A percentile compares a stretch with the other conserved stretches of the same genome.
Evolutionary conservation across 345 rosid species (phyloP).

Genomic region (Eutrema heterophyllum): DNA sequence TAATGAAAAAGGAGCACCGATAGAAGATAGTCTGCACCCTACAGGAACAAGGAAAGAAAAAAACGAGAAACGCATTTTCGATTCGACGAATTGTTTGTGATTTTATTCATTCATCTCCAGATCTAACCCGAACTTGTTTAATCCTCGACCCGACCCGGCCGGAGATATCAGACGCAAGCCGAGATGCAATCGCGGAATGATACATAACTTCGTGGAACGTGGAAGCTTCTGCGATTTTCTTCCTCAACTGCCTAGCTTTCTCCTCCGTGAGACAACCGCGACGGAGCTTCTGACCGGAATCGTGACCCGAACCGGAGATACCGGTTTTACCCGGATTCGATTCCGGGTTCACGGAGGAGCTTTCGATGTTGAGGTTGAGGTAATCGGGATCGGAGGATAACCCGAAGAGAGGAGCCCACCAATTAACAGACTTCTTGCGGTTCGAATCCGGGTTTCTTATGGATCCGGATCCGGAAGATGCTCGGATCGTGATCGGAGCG

Average conservation of each 20-base stretch:
- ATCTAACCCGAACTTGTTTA: constrained; percentile 18
- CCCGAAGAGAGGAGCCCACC: constrained; percentile 75
- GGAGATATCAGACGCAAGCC: constrained; percentile 56
- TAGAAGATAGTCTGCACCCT: constrained; percentile 9
- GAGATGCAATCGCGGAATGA: constrained; percentile 71
- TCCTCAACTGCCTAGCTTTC: constrained; percentile 58
- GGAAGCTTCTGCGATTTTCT: constrained; percentile 44
- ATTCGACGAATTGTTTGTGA: background rate
- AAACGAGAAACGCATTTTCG: background rate
- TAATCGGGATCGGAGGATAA: constrained; percentile 60
- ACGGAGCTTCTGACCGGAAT: constrained; percentile 29
- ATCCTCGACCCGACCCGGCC: constrained; percentile 24
- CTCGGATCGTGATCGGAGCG: constrained; percentile 36
- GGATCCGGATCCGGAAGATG: constrained; percentile 32
- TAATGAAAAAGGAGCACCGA: constrained; percentile 24
- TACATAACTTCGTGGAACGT: constrained; percentile 71
- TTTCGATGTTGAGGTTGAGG: constrained; percentile 36
- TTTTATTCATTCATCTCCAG: background rate
- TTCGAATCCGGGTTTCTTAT: constrained; percentile 20
- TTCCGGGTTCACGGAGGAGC: background rate
- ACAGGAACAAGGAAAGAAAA: background rate
- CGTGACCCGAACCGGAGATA: constrained; percentile 15
- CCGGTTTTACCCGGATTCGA: constrained; percentile 2
- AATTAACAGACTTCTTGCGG: constrained; percentile 31
- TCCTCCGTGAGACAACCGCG: constrained; percentile 64